phyloP scores from a whole-genome alignment of 306 rosid species.

The Quercus rubra region DNA sequence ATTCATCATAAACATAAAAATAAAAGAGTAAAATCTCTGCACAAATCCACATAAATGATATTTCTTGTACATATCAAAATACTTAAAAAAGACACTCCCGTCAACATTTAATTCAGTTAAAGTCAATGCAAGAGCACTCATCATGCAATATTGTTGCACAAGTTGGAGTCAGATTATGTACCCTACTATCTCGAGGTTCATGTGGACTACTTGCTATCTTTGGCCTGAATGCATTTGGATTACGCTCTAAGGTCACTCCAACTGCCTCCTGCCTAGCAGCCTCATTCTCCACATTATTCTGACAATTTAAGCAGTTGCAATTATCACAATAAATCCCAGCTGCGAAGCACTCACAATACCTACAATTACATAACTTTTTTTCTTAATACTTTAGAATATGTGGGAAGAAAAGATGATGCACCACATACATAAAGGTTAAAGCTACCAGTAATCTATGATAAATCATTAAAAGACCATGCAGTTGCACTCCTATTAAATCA shows the following conservation, averaged over 20 bases:
- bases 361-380: conserved; percentile 25
- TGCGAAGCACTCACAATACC: conserved; percentile 89
- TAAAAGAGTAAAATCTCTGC: neutral
- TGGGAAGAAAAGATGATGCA: neutral
- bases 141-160: neutral
- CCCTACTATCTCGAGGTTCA: conserved; percentile 45
- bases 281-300: conserved; percentile 69
- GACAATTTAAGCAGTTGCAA: conserved; percentile 70
- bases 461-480: neutral
- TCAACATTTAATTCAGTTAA: neutral
- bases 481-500: neutral
- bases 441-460: neutral
- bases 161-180: conserved; percentile 29
- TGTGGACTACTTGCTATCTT: conserved; percentile 74
- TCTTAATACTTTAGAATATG: conserved; percentile 5
- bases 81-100: neutral
- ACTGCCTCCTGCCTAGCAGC: conserved; percentile 63
- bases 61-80: neutral
- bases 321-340: conserved; percentile 77
- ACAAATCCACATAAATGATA: neutral
- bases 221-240: conserved; percentile 80
- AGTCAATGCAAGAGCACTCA: neutral
- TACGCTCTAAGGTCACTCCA: conserved; percentile 62
- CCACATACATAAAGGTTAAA: conserved; percentile 10
- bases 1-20: too few species aligned